These are phyloP conservation scores for Kodamaea plutei DNA, from an alignment of 1,139 yeast genomes.

Conservation along the genomic window DNA sequence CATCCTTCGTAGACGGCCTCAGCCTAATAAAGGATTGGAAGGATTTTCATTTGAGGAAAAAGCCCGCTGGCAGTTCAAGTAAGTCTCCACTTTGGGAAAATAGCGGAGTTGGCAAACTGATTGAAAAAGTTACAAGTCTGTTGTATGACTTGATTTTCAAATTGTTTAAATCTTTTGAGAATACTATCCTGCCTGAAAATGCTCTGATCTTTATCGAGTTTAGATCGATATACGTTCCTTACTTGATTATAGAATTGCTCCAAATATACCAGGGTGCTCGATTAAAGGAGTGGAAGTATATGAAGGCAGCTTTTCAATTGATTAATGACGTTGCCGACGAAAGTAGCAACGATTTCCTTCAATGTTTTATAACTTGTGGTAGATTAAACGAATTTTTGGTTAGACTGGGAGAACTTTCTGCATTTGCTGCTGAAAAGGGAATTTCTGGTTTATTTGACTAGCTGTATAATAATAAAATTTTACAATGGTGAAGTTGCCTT, in stretches of 20 bases:
- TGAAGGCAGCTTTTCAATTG: conserved; percentile 54
- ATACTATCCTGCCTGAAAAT: conserved; percentile 7
- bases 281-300: conserved; percentile 33
- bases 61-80: conserved; percentile 15
- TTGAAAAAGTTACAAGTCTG: conserved; percentile 33
- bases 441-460: conserved; percentile 27
- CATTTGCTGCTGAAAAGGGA: conserved; percentile 42
- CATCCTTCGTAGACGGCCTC: conserved; percentile 39
- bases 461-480: conserved; percentile 1
- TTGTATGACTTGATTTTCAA: conserved; percentile 24
- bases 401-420: conserved; percentile 54
- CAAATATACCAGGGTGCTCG: conserved; percentile 47
- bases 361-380: conserved; percentile 58
- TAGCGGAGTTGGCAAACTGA: conserved; percentile 32
- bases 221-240: conserved; percentile 71
- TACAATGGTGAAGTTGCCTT: too few species aligned
- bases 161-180: conserved; percentile 32
- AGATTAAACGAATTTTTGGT: conserved; percentile 58
- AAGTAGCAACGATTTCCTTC: conserved; percentile 34
- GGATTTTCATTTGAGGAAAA: conserved; percentile 22
- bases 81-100: conserved; percentile 23
- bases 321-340: conserved; percentile 49
- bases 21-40: conserved; percentile 39
- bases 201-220: conserved; percentile 37
- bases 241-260: conserved; percentile 59